Evolutionary conservation across 1,284 basidiomycete genomes (phyloP), one percentile per base, ranked within the genome.

Genomic region (Phellopilus nigrolimitatus): DNA sequence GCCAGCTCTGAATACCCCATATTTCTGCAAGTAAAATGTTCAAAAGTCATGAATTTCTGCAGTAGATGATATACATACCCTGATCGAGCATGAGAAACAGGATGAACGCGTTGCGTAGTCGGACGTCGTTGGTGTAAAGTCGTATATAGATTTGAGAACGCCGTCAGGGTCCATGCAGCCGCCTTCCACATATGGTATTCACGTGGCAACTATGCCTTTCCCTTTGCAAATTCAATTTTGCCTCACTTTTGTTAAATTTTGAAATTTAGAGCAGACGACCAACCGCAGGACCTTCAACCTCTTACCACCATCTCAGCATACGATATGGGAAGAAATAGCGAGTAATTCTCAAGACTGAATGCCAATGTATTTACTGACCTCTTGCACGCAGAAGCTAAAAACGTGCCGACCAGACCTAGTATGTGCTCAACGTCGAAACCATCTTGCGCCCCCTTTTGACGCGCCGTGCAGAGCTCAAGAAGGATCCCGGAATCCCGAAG

Each of bases 401-500:
- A 64, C 13, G 60, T 84, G 17, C 78, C 75, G 19, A 67, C 72
- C 10, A 82, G 73, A 67, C 69, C 76, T n/a, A 84, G 81, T 84
- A 56, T 44, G 71, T 60, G 22, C 19, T 34, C 22, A 24, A 10
- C 13, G 24, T 36, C 33, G 13, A 45, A 12, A 6, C 30, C 13
- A 42, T 42, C 33, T 22, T 21, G n/a, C 44, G 17, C 21, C 27
- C 27, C 21, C 17, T 12, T 10, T 30, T 17, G 6, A 27, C 9
- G 15, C n/a, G 28, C 24, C 42, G 44, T 17, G 0, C 52, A 90
- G 88, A 85, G 61, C 69, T 89, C 28, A 90, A 87, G 69, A 91
- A 89, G 62, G 89, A 91, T 64, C 85, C 86, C 38, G 89, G 88
- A 13, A 71, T 93, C 0, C 89, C 90, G 3, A 81, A 82, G 60